These are phyloP conservation scores for Paramecium biaurelia DNA, from an alignment of 73 alveolate species.

Conservation along the genomic window DNA sequence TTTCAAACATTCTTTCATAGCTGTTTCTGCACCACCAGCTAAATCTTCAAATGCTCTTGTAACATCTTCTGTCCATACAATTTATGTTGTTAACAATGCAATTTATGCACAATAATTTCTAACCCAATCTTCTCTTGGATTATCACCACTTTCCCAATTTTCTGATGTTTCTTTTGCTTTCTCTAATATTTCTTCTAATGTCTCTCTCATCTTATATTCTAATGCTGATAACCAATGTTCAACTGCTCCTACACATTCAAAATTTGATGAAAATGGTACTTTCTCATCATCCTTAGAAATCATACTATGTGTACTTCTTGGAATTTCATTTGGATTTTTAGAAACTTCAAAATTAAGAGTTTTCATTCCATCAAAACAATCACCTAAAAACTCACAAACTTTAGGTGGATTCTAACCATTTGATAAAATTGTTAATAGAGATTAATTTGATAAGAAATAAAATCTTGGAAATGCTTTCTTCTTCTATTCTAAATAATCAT, in stretches of 20 bases:
- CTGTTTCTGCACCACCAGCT: constrained; percentile 97
- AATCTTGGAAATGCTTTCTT: constrained; percentile 99
- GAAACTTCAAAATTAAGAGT: constrained; percentile 87
- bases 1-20: constrained; percentile 96
- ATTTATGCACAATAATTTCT: constrained; percentile 98
- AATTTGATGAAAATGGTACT: constrained; percentile 86
- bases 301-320: constrained; percentile 71
- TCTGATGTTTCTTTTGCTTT: constrained; percentile 94
- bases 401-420: constrained; percentile 98
- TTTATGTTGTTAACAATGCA: constrained; percentile 96
- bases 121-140: constrained; percentile 98
- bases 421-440: constrained; percentile 97
- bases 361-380: constrained; percentile 98
- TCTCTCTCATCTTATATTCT: constrained; percentile 89
- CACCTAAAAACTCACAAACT: constrained; percentile 97
- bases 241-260: constrained; percentile 96
- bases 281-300: constrained; percentile 85
- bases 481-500: constrained; percentile 95
- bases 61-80: constrained; percentile 99
- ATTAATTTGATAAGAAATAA: constrained; percentile 99
- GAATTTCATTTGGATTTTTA: constrained; percentile 71
- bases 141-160: constrained; percentile 89
- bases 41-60: constrained; percentile 97
- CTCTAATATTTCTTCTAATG: constrained; percentile 87
- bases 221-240: constrained; percentile 93